These are phyloP conservation scores for Salmacisia buchloeana DNA, from an alignment of 1,284 basidiomycete species.

Conservation along the genomic window DNA sequence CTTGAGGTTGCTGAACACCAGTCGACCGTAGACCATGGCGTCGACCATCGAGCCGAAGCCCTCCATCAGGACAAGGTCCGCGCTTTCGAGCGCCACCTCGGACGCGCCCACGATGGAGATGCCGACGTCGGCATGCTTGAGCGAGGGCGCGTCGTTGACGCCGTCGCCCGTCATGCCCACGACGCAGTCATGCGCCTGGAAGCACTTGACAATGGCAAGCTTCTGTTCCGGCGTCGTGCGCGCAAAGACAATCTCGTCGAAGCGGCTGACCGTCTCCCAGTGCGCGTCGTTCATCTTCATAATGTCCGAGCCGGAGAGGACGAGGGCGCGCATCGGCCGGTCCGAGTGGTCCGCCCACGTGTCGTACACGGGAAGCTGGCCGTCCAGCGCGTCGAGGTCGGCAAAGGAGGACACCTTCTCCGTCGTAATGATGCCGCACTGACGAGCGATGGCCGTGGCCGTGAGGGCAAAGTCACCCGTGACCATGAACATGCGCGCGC, in stretches of 20 bases:
- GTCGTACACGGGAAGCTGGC: constrained; percentile 25
- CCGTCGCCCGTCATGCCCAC: constrained; percentile 66
- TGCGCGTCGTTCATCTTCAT: constrained; percentile 50
- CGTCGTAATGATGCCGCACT: constrained; percentile 62
- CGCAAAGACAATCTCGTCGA: constrained; percentile 67
- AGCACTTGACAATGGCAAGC: constrained; percentile 63
- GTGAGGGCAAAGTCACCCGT: constrained; percentile 61
- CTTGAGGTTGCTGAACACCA: constrained; percentile 67
- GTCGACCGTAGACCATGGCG: constrained; percentile 54
- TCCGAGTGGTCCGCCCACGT: constrained; percentile 54
- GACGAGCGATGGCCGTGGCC: constrained; percentile 61
- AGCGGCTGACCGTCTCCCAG: constrained; percentile 59
- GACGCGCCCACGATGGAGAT: constrained; percentile 56
- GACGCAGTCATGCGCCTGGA: constrained; percentile 58
- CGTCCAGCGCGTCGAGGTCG: constrained; percentile 25
- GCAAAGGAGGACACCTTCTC: constrained; percentile 52
- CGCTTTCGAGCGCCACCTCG: constrained; percentile 50
- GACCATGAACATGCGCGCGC: constrained; percentile 65
- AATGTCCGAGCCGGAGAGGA: constrained; percentile 19
- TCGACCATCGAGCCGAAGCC: constrained; percentile 37
- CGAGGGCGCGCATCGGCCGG: constrained; percentile 17
- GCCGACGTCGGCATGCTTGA: constrained; percentile 54
- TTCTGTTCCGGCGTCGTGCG: constrained; percentile 67
- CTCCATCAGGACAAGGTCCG: constrained; percentile 39
- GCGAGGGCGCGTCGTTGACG: constrained; percentile 63